These are phyloP conservation scores for Sanghuangporus baumii DNA, from an alignment of 1,284 basidiomycete species.

Conservation along the genomic window DNA sequence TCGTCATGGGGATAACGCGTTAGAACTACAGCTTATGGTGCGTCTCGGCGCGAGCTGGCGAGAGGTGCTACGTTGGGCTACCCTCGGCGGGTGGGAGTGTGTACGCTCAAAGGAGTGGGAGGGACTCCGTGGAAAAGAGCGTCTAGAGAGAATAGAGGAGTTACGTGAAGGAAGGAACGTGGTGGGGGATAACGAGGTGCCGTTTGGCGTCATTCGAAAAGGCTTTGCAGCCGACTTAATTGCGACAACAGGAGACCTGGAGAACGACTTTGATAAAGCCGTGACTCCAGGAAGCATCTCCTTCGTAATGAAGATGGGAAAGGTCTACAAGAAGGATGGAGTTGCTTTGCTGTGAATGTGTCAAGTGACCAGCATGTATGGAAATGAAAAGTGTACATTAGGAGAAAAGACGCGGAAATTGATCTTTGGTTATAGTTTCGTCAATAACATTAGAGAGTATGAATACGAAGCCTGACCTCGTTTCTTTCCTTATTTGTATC, in stretches of 20 bases:
- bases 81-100: conserved; percentile 54
- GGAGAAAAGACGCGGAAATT: background rate
- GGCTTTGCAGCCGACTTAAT: conserved; percentile 60
- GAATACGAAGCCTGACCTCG: background rate
- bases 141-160: conserved; percentile 30
- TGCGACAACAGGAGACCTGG: conserved; percentile 43
- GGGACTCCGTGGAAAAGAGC: conserved; percentile 30
- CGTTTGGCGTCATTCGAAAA: conserved; percentile 46
- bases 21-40: conserved; percentile 59
- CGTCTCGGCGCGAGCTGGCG: conserved; percentile 47
- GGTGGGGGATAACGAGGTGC: conserved; percentile 48
- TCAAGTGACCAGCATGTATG: background rate
- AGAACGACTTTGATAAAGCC: conserved; percentile 43
- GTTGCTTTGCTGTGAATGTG: background rate
- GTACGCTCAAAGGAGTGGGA: conserved; percentile 49
- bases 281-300: conserved; percentile 37
- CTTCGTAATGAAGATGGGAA: conserved; percentile 58
- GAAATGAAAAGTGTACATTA: background rate
- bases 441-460: background rate
- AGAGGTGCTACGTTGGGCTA: conserved; percentile 53
- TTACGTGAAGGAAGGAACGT: conserved; percentile 25
- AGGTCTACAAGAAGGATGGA: conserved; percentile 42
- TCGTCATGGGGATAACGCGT: conserved; percentile 53
- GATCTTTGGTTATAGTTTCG: background rate
- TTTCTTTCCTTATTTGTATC: background rate